Evolutionary conservation across 2,329 filamentous ascomycete genomes (phyloP).

Genomic region (Venturia effusa): DNA sequence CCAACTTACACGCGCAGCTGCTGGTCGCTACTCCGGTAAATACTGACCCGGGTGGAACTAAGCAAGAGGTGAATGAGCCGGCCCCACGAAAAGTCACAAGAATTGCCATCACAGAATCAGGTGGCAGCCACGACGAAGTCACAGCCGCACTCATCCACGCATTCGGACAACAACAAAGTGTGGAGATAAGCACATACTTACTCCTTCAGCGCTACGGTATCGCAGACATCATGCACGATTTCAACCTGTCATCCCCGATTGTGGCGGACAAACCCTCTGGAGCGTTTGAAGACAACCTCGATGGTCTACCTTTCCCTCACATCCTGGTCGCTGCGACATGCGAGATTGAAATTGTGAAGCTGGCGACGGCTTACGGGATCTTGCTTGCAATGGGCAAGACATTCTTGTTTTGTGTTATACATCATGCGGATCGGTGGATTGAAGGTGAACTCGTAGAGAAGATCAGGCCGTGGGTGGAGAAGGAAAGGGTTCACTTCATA

Average conservation of each 20-base stretch:
- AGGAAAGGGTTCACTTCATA: slow-evolving; percentile 18
- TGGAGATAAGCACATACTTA: slow-evolving; percentile 18
- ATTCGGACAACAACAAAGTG: slow-evolving; percentile 17
- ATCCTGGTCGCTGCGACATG: slow-evolving; percentile 20
- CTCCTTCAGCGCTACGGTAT: slow-evolving; percentile 18
- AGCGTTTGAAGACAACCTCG: not conserved
- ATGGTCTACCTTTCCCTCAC: slow-evolving; percentile 14
- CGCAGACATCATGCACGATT: slow-evolving; percentile 18
- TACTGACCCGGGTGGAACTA: not conserved
- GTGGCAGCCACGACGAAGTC: slow-evolving; percentile 23
- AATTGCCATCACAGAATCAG: slow-evolving; percentile 16
- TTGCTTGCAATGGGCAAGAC: slow-evolving; percentile 18
- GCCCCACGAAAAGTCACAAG: not conserved
- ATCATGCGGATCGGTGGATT: slow-evolving; percentile 17
- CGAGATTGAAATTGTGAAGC: slow-evolving; percentile 16
- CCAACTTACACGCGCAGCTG: not conserved
- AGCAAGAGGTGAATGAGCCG: not conserved
- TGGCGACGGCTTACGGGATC: slow-evolving; percentile 13
- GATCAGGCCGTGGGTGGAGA: slow-evolving; percentile 16
- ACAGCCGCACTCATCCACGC: slow-evolving; percentile 20
- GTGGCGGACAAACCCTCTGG: slow-evolving; percentile 11
- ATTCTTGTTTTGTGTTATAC: slow-evolving; percentile 19
- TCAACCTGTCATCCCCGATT: slow-evolving; percentile 15
- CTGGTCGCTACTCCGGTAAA: not conserved
- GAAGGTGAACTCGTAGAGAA: slow-evolving; percentile 13